Base-by-base conservation (phyloP, 148 eudicot genomes). In the Oxyria digyna region DNA sequence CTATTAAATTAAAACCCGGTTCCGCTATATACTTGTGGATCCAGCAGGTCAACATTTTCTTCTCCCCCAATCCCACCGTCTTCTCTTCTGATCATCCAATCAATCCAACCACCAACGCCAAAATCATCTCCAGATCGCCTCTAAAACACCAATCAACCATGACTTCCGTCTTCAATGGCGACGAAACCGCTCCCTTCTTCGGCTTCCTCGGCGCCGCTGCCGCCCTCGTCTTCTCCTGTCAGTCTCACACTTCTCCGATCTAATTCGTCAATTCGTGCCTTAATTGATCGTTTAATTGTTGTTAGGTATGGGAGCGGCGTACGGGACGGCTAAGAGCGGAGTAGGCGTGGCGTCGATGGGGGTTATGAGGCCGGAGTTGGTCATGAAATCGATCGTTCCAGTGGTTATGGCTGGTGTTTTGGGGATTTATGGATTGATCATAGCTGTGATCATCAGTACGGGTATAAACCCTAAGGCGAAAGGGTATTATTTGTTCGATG, bases 191-290 rank as follows among this genome's bases (percentile, higher is more conserved):
- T 24, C 93, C 93, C 2, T 87, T 87, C 74, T 87, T 87, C 80
- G 93, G 93, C 70, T 87, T 87, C 55, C 81, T 87, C 24, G 92
- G 92, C 5, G 92, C 93, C 48, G 93, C 93, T 59, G 77, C 93
- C 2, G 93, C 93, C 23, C 87, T 87, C 71, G 84, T 87, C 33
- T 87, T 87, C 83, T 87, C 93, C 48, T 85, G 93, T 87, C 81
- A 13, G 74, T 50, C 73, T 13, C 27, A 29, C 38, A 52, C 48
- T 21, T 18, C 1, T 20, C 27, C 57, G 66, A 63, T 73, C 38
- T 66, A 18, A 6, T 18, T n/a, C n/a, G 5, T 26, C 49, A 50
- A 20, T 69, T 46, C 31, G 14, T 14, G 8, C 41, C 8, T 8
- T 38, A 4, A 38, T 38, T 38, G 3, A 1, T 38, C 33, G 40